Conservation (phyloP, 768 basidiomycete species). For the Auricularia sp. region DNA sequence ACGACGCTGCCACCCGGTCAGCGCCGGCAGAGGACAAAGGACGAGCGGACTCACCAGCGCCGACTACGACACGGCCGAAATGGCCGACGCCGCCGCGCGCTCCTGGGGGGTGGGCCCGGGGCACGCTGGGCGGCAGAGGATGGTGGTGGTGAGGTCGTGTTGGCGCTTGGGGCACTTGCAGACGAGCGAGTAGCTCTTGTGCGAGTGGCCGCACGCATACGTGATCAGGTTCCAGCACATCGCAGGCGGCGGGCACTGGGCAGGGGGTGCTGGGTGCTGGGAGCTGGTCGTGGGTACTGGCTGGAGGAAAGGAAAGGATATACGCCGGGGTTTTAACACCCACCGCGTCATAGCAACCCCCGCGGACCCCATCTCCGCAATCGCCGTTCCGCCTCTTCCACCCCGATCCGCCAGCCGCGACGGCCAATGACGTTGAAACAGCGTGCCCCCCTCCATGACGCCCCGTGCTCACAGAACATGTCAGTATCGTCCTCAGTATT, state of each 20-base stretch:
- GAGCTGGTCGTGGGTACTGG: neutral
- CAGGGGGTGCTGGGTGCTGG: neutral
- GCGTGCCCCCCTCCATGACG: too few relatives aligned
- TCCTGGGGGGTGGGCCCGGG: neutral
- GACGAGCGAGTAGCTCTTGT: neutral
- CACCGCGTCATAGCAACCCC: neutral
- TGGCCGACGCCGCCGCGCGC: neutral
- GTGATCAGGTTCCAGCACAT: conserved; percentile 1
- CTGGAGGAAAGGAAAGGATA: too few relatives aligned
- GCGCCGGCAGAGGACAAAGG: too few relatives aligned
- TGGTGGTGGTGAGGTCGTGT: neutral
- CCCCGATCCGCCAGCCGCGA: too few relatives aligned
- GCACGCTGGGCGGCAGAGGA: neutral
- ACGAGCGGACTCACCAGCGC: too few relatives aligned
- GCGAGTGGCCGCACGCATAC: neutral
- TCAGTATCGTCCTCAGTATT: too few relatives aligned
- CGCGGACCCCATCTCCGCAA: neutral
- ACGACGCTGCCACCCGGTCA: too few relatives aligned
- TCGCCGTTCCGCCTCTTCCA: neutral
- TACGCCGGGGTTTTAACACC: neutral
- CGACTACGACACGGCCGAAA: neutral
- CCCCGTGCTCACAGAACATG: too few relatives aligned
- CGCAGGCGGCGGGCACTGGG: neutral
- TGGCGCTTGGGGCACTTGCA: neutral
- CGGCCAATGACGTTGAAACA: too few relatives aligned